phyloP scores from a whole-genome alignment of 257 asterid species.

The Oldenlandia corymbosa region DNA sequence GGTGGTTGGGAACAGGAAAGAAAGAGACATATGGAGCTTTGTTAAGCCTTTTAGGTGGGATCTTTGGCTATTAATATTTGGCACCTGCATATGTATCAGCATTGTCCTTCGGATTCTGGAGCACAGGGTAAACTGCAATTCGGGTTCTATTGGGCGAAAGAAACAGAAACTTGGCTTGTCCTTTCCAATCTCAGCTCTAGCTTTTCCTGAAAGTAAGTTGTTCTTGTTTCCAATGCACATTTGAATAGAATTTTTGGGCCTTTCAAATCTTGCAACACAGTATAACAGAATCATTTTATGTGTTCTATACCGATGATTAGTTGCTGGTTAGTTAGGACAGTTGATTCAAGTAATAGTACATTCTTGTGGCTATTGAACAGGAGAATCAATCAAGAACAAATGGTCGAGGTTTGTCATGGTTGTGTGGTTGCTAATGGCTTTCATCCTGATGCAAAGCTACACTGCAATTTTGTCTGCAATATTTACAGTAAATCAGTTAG shows the following conservation, averaged over 20 bases:
- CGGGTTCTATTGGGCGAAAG: constrained; percentile 17
- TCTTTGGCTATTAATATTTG: constrained; percentile 17
- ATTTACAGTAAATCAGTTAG: constrained; percentile 43
- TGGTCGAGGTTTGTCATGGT: constrained; percentile 38
- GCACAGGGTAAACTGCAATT: constrained; percentile 2
- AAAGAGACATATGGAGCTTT: constrained; percentile 20
- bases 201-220: constrained; percentile 20
- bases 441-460: constrained; percentile 41
- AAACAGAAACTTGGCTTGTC: constrained; percentile 44
- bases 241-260: too few species aligned
- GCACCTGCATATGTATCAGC: too few species aligned
- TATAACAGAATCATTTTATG: neutral
- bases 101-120: too few species aligned
- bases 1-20: constrained; percentile 33
- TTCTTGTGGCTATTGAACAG: constrained; percentile 18
- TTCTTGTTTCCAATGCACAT: neutral
- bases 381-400: constrained; percentile 39
- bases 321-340: too few species aligned
- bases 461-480: constrained; percentile 53
- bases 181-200: constrained; percentile 40
- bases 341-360: too few species aligned
- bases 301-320: constrained; percentile 13
- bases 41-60: constrained; percentile 47
- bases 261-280: neutral
- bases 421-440: constrained; percentile 38